These are phyloP conservation scores for Mycena amicta DNA, from an alignment of 768 basidiomycete species.

Conservation along the genomic window DNA sequence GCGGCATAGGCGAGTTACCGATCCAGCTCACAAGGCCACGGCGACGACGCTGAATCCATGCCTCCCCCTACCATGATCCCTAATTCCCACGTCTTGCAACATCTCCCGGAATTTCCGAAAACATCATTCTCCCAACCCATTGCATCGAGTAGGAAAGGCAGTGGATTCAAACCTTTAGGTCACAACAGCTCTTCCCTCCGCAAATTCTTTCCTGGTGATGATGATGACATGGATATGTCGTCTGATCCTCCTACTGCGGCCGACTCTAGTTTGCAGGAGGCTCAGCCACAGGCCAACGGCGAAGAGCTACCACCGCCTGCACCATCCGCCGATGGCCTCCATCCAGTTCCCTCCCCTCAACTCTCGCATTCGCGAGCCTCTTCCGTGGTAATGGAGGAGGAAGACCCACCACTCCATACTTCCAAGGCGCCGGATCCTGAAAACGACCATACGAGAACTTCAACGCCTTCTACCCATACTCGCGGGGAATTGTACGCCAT, in stretches of 20 bases:
- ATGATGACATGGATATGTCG: constrained; percentile 60
- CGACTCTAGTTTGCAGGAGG: too few relatives aligned
- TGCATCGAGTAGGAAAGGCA: constrained; percentile 32
- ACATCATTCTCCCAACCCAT: constrained; percentile 12
- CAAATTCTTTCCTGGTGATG: constrained; percentile 82
- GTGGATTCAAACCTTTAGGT: constrained; percentile 71
- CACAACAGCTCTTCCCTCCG: constrained; percentile 61
- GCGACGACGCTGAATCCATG: constrained; percentile 30
- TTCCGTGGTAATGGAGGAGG: constrained; percentile 22
- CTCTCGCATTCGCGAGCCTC: constrained; percentile 11
- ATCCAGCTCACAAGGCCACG: constrained; percentile 5
- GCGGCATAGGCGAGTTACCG: not conserved
- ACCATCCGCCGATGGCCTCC: constrained; percentile 11
- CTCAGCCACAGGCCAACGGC: not conserved
- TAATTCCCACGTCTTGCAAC: constrained; percentile 16
- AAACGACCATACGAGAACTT: constrained; percentile 11
- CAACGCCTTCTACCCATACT: constrained; percentile 22
- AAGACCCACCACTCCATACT: constrained; percentile 7
- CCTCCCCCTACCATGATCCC: constrained; percentile 33
- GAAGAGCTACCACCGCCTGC: constrained; percentile 5
- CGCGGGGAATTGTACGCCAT: constrained; percentile 76
- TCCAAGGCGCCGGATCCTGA: constrained; percentile 7
- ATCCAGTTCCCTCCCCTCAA: not conserved
- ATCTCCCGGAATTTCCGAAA: constrained; percentile 8
- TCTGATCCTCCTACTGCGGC: constrained; percentile 18